A percentile compares a stretch with the other conserved stretches of the same genome.
Conservation (phyloP, 192 early-diverging fungal genomes). For the Backusella circina region DNA sequence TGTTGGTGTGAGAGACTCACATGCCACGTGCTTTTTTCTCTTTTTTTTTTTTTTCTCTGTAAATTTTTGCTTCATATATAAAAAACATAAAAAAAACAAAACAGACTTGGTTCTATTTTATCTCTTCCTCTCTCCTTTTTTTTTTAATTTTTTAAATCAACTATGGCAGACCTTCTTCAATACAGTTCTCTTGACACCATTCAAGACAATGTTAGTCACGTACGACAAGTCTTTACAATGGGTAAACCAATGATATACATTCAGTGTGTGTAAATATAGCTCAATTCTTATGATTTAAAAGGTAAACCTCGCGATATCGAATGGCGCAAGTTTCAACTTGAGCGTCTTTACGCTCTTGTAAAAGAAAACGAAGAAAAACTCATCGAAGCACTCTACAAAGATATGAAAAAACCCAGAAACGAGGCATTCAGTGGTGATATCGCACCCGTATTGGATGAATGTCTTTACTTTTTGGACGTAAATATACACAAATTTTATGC, state of each 20-base stretch:
- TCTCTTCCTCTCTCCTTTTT: not conserved
- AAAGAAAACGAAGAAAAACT: constrained; percentile 56
- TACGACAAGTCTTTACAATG: constrained; percentile 41
- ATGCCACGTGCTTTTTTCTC: not conserved
- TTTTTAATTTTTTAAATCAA: not conserved
- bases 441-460: constrained; percentile 40
- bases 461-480: constrained; percentile 36
- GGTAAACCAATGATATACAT: constrained; percentile 21
- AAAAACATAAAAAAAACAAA: not conserved
- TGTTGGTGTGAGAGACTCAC: not conserved
- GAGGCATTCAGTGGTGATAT: constrained; percentile 59
- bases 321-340: constrained; percentile 59
- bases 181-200: constrained; percentile 44
- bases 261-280: too few relatives aligned
- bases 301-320: constrained; percentile 40
- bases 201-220: constrained; percentile 28
- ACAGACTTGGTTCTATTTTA: not conserved
- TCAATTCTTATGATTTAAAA: not conserved
- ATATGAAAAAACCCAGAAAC: constrained; percentile 50
- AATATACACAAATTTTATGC: not conserved
- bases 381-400: constrained; percentile 52
- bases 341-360: constrained; percentile 54
- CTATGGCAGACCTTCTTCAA: constrained; percentile 13
- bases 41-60: not conserved
- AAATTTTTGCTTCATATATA: constrained; percentile 1